Evolutionary conservation across 2,329 filamentous ascomycete genomes (phyloP).

Genomic region (Colletotrichum sp.): DNA sequence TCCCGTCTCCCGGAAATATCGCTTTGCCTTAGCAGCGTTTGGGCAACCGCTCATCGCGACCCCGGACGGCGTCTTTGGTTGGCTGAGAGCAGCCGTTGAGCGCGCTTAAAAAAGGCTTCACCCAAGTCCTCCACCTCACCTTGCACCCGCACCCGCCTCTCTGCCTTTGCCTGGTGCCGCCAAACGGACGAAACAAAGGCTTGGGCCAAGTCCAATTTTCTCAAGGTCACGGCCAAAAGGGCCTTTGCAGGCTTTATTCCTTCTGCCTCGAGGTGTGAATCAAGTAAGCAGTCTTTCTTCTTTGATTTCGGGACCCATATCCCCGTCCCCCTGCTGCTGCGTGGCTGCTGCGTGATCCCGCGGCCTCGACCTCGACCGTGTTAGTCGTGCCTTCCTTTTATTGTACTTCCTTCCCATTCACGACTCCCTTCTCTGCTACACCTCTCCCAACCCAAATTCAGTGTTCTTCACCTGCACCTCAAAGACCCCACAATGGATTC

Average conservation of each 20-base stretch:
- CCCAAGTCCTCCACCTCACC: constrained; percentile 2
- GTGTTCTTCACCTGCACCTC: neutral
- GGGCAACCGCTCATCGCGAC: constrained; percentile 21
- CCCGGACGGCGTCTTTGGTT: constrained; percentile 21
- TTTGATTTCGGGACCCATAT: neutral
- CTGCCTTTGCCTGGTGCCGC: constrained; percentile 1
- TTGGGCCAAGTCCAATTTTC: constrained; percentile 7
- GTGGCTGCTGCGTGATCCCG: neutral
- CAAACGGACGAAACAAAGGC: constrained; percentile 14
- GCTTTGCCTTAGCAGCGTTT: constrained; percentile 22
- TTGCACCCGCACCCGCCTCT: neutral
- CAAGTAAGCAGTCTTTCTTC: constrained; percentile 18
- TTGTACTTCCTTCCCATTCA: neutral
- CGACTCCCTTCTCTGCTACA: neutral
- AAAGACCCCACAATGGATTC: constrained; percentile 17
- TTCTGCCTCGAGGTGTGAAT: constrained; percentile 8
- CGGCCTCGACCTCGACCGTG: neutral
- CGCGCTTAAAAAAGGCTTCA: constrained; percentile 18
- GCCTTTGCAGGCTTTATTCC: neutral
- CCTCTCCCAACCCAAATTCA: neutral
- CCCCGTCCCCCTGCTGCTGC: neutral
- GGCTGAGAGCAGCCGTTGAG: constrained; percentile 21
- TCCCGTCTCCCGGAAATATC: constrained; percentile 9
- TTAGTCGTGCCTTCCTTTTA: constrained; percentile 19
- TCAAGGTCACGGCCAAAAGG: constrained; percentile 16